phyloP scores from a whole-genome alignment of 1,284 basidiomycete species.

The Papiliotrema flavescens region DNA sequence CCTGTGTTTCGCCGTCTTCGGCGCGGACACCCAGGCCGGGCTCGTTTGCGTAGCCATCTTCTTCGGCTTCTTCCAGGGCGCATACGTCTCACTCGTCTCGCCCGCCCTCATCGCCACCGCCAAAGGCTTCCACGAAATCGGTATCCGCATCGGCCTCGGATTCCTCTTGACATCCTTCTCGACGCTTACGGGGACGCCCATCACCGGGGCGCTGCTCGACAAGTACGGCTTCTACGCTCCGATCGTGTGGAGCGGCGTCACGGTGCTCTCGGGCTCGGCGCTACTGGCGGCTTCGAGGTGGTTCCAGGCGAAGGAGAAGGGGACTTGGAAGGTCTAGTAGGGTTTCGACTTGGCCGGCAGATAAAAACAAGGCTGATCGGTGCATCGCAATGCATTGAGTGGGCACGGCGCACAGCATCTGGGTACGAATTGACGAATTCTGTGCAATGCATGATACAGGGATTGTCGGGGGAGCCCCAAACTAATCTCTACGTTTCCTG shows the following conservation, averaged over 20 bases:
- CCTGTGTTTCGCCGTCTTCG: slow-evolving; percentile 25
- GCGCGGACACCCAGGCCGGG: slow-evolving; percentile 18
- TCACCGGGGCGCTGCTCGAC: slow-evolving; percentile 40
- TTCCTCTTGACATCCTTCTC: slow-evolving; percentile 32
- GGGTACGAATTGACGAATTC: too few relatives aligned
- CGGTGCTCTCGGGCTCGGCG: slow-evolving; percentile 19
- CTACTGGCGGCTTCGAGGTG: slow-evolving; percentile 11
- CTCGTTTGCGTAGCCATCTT: slow-evolving; percentile 39
- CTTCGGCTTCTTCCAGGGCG: slow-evolving; percentile 38
- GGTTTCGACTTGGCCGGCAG: too few relatives aligned
- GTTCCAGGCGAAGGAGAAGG: slow-evolving; percentile 19
- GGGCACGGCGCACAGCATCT: too few relatives aligned
- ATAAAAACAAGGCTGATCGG: too few relatives aligned
- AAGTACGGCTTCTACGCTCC: slow-evolving; percentile 30
- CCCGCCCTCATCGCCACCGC: slow-evolving; percentile 26
- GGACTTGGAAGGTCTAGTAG: slow-evolving; percentile 30
- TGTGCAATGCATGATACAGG: too few relatives aligned
- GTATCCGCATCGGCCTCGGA: slow-evolving; percentile 26
- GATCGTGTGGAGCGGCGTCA: slow-evolving; percentile 25
- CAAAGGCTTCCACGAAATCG: slow-evolving; percentile 23
- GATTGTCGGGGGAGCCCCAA: too few relatives aligned
- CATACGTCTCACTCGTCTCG: slow-evolving; percentile 24
- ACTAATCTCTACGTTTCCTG: too few relatives aligned
- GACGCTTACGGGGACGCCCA: slow-evolving; percentile 39
- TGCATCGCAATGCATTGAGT: too few relatives aligned